Evolutionary conservation across 495 filamentous ascomycete genomes (phyloP), one percentile per base, ranked within the genome.

Genomic region (Immersiella caudata): DNA sequence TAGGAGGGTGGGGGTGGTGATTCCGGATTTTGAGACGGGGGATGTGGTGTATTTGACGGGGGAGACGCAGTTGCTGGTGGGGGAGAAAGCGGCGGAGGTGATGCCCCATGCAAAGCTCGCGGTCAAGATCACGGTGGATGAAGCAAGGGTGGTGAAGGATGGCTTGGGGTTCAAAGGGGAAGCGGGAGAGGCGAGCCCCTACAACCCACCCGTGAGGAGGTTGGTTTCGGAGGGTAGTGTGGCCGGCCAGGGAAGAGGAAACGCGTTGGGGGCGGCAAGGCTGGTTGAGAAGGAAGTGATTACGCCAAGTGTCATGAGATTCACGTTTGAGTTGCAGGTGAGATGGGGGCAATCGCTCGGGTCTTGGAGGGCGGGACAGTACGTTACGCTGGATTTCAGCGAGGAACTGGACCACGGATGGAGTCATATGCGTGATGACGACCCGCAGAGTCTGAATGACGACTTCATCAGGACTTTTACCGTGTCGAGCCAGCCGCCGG

Each of bases 391-490:
- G 8, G 87, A 88, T 66, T 93, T 95, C 67, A 78, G 81, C 49
- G 74, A 82, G 3, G 86, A 92, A 68, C 77, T 94, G 3, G 84
- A 90, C 65, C 74, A 82, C 55, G 92, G 92, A 5, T 96, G 91
- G 73, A 85, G 80, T 59, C 93, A 95, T 73, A 95, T 95, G 92
- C 80, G 87, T 1, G 89, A 94, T 63, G 85, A 88, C 49, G 92
- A 94, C 65, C 92, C 91, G 16, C 80, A 81, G 68, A 90, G 86
- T 69, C 73, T 95, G 52, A 96, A 95, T 68, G 92, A 95, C 68
- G 91, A 96, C 72, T 94, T 87, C 70, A 79, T 93, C 21, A 81
- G 92, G 40, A 94, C 92, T 0, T 95, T 95, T 71, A 95, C 91
- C 3, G 81, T 94, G 6, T 90, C 88, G 0, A 91, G 84, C 1